A percentile compares a stretch with the other conserved stretches of the same genome.
These are phyloP conservation scores for Ceratobasidium sp. DNA, from an alignment of 1,284 basidiomycete genomes.

Conservation along the genomic window DNA sequence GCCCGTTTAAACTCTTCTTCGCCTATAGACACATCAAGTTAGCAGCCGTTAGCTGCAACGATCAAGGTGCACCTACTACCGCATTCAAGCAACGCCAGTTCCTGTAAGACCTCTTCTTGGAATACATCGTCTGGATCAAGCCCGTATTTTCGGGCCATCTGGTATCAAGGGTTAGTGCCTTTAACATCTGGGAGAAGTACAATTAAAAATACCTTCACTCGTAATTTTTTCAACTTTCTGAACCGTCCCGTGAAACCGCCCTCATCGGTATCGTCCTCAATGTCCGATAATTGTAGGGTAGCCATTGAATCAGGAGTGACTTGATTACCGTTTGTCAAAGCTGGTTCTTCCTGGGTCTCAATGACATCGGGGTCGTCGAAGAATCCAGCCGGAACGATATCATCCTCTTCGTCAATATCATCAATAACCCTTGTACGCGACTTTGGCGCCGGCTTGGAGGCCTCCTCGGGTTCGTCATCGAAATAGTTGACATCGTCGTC, in stretches of 20 bases:
- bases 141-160: constrained; percentile 14
- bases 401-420: background rate
- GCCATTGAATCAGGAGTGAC: no score
- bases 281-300: no score
- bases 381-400: constrained; percentile 8
- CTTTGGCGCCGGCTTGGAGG: background rate
- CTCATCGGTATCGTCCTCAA: background rate
- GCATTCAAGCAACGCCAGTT: constrained; percentile 26
- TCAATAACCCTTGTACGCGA: constrained; percentile 1
- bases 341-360: constrained; percentile 21
- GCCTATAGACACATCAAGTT: background rate
- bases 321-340: background rate
- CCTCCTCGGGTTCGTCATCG: background rate
- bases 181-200: background rate
- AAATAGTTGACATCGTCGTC: constrained; percentile 1
- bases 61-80: background rate
- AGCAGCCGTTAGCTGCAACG: background rate
- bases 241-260: constrained; percentile 6
- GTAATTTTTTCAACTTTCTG: constrained; percentile 13
- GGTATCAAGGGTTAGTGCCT: background rate
- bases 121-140: constrained; percentile 21
- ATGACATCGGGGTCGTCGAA: constrained; percentile 31
- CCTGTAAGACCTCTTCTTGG: constrained; percentile 31
- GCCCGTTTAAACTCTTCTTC: constrained; percentile 24
- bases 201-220: constrained; percentile 1